Percentiles rank a stretch among this genome's conserved stretches.
Conservation (phyloP, 805 yeast genomes). For the Candida ortonii region DNA sequence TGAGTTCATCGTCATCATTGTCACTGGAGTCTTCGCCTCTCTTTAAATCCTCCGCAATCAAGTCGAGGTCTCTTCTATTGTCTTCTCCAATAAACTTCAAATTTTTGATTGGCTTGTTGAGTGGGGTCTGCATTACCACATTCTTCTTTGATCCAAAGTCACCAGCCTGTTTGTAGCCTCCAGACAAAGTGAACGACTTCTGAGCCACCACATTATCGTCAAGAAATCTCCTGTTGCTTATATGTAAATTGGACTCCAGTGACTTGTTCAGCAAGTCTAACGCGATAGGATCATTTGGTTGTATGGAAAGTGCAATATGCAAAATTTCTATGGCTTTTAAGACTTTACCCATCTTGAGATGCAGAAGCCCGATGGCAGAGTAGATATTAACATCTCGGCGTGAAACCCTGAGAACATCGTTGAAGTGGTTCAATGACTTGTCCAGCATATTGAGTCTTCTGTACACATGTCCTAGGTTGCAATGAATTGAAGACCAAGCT, state of each 20-base stretch:
- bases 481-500: slow-evolving; percentile 81
- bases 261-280: slow-evolving; percentile 79
- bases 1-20: slow-evolving; percentile 46
- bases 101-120: slow-evolving; percentile 20
- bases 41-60: slow-evolving; percentile 39
- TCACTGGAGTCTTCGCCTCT: slow-evolving; percentile 42
- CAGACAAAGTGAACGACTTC: slow-evolving; percentile 1
- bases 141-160: slow-evolving; percentile 6
- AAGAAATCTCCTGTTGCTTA: slow-evolving; percentile 20
- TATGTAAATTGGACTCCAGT: slow-evolving; percentile 50
- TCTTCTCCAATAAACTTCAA: slow-evolving; percentile 30
- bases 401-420: slow-evolving; percentile 66
- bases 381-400: slow-evolving; percentile 68
- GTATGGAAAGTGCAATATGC: slow-evolving; percentile 76
- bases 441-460: slow-evolving; percentile 59
- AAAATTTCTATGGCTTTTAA: slow-evolving; percentile 70
- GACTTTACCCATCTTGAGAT: slow-evolving; percentile 64
- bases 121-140: slow-evolving; percentile 19
- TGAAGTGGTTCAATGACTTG: slow-evolving; percentile 72
- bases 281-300: slow-evolving; percentile 82
- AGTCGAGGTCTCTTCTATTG: slow-evolving; percentile 31
- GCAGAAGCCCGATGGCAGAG: slow-evolving; percentile 81
- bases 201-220: slow-evolving; percentile 18
- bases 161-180: not conserved
- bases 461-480: slow-evolving; percentile 87